Evolutionary conservation across 495 filamentous ascomycete species (phyloP), one percentile per base, ranked within the genome.

Genomic region (Tetracladium setigerum): DNA sequence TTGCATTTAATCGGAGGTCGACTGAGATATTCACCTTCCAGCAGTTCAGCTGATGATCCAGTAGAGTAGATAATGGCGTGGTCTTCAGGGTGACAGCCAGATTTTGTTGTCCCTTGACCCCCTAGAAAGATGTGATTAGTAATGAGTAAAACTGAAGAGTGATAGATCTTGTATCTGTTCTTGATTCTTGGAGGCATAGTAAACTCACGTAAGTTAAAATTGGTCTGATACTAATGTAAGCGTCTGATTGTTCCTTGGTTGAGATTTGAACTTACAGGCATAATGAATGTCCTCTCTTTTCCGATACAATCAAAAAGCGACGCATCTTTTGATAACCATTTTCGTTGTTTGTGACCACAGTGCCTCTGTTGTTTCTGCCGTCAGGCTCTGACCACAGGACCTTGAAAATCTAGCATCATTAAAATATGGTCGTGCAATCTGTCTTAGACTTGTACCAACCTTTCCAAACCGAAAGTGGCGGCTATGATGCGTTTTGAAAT

Each of bases 41-140:
- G 44, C 44, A 27, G 38, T 16, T 41, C 38, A n/a, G n/a, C n/a
- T n/a, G n/a, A n/a, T n/a, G n/a, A n/a, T n/a, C n/a, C n/a, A n/a
- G n/a, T n/a, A n/a, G 43, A 47, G 34, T 50, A 50, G 10, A 50
- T 27, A 7, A 44, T 22, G 1, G 47, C 19, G 39, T 50, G 47
- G 22, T 44, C 9, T 10, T 50, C 31, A 18, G 39, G 30, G 30
- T 44, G 15, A 7, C 44, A 39, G 24, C 47, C 47, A 10, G 2
- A 6, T 36, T 50, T 50, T 6, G 22, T 18, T 0, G 34, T 32
- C 3, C 40, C 47, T 33, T 44, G 39, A 9, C 32, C 8, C 2
- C 47, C 47, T n/a, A n/a, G n/a, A n/a, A n/a, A n/a, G n/a, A n/a
- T n/a, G n/a, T n/a, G n/a, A n/a, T n/a, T n/a, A n/a, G n/a, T n/a